Percentiles rank a stretch among this genome's conserved stretches.
phyloP scores from a whole-genome alignment of 2,329 filamentous ascomycete species.

The Aspergillus puulaauensis region DNA sequence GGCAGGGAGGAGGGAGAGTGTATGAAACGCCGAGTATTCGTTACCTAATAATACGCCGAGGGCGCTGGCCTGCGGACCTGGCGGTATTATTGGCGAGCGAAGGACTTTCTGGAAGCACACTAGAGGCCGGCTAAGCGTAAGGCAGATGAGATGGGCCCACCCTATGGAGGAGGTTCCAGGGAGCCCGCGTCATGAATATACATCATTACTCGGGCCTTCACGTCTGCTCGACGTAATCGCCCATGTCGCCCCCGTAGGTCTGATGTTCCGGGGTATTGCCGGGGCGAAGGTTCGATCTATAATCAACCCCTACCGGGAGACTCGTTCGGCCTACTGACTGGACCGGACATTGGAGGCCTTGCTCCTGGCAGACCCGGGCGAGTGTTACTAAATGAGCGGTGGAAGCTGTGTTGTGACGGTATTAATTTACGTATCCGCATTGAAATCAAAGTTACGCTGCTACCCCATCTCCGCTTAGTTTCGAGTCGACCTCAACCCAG shows the following conservation, averaged over 20 bases:
- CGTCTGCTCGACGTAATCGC: slow-evolving; percentile 7
- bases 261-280: no score
- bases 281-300: no score
- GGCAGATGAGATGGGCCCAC: slow-evolving; percentile 10
- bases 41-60: slow-evolving; percentile 14
- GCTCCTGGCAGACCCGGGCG: background rate
- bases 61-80: background rate
- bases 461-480: slow-evolving; percentile 2
- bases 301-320: no score
- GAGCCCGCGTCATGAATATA: background rate
- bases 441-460: slow-evolving; percentile 8
- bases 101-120: slow-evolving; percentile 14
- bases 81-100: background rate
- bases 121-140: slow-evolving; percentile 9
- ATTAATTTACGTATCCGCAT: background rate
- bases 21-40: slow-evolving; percentile 6
- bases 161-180: background rate
- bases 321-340: background rate
- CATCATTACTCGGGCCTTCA: slow-evolving; percentile 7
- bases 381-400: background rate
- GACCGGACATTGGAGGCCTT: background rate
- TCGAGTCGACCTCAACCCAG: background rate
- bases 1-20: background rate
- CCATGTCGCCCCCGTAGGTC: background rate
- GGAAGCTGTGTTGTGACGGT: background rate